Evolutionary conservation across 2,329 filamentous ascomycete species (phyloP).

Genomic region (Pseudogymnoascus sp.): DNA sequence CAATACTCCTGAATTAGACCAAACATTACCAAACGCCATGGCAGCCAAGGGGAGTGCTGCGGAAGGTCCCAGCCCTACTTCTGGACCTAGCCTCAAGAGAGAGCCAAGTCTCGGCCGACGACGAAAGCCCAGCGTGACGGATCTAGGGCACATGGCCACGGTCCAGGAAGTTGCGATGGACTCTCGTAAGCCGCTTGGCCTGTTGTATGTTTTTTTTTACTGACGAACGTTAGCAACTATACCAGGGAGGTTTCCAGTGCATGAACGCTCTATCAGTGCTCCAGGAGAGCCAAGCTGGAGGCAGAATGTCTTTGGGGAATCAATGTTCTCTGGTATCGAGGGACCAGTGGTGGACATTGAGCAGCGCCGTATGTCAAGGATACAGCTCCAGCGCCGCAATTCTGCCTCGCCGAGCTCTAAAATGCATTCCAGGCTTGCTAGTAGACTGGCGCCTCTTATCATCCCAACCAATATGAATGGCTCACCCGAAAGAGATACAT

Average conservation of each 20-base stretch:
- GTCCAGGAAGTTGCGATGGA: constrained; percentile 62
- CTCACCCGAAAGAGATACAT: constrained; percentile 15
- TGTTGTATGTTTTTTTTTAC: constrained; percentile 14
- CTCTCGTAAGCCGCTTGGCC: constrained; percentile 49
- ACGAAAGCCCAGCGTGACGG: constrained; percentile 57
- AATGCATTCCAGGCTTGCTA: constrained; percentile 27
- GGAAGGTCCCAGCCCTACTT: constrained; percentile 31
- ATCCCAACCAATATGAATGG: constrained; percentile 37
- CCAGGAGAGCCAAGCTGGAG: constrained; percentile 42
- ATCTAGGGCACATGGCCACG: constrained; percentile 60
- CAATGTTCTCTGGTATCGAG: constrained; percentile 28
- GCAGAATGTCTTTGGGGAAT: constrained; percentile 35
- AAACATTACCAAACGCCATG: constrained; percentile 39
- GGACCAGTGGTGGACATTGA: constrained; percentile 26
- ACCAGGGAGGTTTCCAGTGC: constrained; percentile 54
- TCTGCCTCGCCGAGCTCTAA: constrained; percentile 16
- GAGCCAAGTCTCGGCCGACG: constrained; percentile 50
- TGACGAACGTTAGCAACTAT: constrained; percentile 48
- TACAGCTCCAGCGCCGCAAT: constrained; percentile 7
- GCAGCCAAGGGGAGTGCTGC: constrained; percentile 25
- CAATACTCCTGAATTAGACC: constrained; percentile 31
- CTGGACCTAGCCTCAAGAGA: constrained; percentile 42
- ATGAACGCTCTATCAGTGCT: constrained; percentile 58
- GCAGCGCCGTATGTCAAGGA: not conserved
- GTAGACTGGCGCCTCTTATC: constrained; percentile 47